Percentiles rank a stretch among this genome's conserved stretches.
Conservation (phyloP, 1,139 yeast species). For the Yamadazyma membranifaciens region DNA sequence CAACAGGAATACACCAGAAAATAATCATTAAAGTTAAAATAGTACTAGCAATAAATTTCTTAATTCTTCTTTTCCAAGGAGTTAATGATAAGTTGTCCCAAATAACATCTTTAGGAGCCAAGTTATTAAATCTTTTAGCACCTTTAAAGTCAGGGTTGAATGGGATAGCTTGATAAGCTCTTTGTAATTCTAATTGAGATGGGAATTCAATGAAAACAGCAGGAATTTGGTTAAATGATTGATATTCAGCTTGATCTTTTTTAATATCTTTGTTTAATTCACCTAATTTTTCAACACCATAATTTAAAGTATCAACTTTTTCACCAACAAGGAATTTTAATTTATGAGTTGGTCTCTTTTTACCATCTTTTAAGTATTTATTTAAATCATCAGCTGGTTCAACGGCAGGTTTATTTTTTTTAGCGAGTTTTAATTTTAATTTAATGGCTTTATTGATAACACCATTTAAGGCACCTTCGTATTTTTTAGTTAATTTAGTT, state of each 20-base stretch:
- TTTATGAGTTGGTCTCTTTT: conserved; percentile 69
- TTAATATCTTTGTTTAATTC: conserved; percentile 65
- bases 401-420: conserved; percentile 52
- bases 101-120: conserved; percentile 71
- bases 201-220: conserved; percentile 87
- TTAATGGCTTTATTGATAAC: conserved; percentile 58
- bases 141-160: conserved; percentile 64
- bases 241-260: conserved; percentile 51
- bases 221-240: conserved; percentile 49
- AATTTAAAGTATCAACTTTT: conserved; percentile 81
- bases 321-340: conserved; percentile 62
- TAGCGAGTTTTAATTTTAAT: conserved; percentile 51
- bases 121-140: conserved; percentile 60
- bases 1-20: conserved; percentile 94
- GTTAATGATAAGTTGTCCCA: conserved; percentile 70
- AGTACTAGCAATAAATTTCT: conserved; percentile 40
- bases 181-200: conserved; percentile 82
- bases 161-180: conserved; percentile 80
- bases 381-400: conserved; percentile 61
- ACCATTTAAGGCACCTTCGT: conserved; percentile 59
- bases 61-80: conserved; percentile 39
- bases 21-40: conserved; percentile 57
- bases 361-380: conserved; percentile 50
- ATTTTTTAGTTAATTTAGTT: conserved; percentile 48
- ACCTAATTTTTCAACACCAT: conserved; percentile 64